A percentile compares a stretch with the other conserved stretches of the same genome.
phyloP scores from a whole-genome alignment of 1,139 yeast species.

The Pichia inconspicua region DNA sequence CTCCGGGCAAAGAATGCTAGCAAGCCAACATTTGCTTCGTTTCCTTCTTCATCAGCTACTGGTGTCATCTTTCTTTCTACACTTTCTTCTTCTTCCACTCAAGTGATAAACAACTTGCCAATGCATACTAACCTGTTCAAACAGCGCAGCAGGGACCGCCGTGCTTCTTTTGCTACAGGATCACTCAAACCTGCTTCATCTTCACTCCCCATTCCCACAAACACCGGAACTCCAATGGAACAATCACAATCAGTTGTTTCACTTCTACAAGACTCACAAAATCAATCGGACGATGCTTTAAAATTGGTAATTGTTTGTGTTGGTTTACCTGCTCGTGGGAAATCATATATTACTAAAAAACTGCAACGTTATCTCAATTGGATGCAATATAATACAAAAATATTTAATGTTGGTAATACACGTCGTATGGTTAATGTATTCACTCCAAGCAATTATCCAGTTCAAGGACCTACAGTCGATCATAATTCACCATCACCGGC shows the following conservation, averaged over 20 bases:
- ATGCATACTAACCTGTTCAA: background rate
- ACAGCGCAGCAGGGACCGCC: background rate
- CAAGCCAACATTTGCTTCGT: background rate
- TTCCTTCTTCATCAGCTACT: background rate
- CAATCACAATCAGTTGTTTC: background rate
- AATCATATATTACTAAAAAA: constrained; percentile 86
- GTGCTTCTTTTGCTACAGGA: background rate
- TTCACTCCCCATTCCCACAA: background rate
- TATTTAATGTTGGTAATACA: constrained; percentile 93
- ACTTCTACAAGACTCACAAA: background rate
- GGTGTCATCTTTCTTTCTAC: background rate
- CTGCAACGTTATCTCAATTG: constrained; percentile 82
- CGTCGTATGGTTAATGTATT: constrained; percentile 61
- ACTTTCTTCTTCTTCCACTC: background rate
- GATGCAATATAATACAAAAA: constrained; percentile 80
- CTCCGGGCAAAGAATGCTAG: constrained; percentile 10
- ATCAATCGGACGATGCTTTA: constrained; percentile 19
- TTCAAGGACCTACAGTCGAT: constrained; percentile 42
- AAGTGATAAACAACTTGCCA: background rate
- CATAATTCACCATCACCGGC: constrained; percentile 11
- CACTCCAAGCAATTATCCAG: constrained; percentile 63
- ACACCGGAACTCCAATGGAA: background rate
- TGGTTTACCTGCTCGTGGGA: constrained; percentile 90
- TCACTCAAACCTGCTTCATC: too few species aligned
- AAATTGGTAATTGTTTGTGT: constrained; percentile 84